A percentile compares a stretch with the other conserved stretches of the same genome.
These are phyloP conservation scores for Acacia crassicarpa DNA, from an alignment of 306 rosid species.

Conservation along the genomic window DNA sequence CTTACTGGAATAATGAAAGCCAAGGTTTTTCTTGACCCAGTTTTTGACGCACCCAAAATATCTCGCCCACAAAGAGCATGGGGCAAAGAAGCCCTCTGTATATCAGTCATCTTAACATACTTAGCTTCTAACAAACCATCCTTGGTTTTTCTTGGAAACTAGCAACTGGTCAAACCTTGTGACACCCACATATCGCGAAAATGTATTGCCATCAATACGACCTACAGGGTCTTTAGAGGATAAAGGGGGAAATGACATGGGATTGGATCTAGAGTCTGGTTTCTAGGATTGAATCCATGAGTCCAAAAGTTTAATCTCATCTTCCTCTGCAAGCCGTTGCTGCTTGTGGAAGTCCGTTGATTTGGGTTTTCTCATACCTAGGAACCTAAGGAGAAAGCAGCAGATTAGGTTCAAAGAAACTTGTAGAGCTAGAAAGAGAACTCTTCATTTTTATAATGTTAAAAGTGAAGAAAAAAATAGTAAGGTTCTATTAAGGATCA, in stretches of 20 bases:
- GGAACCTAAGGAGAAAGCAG: background rate
- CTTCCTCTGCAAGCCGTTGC: constrained; percentile 43
- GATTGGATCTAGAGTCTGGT: constrained; percentile 62
- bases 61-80: constrained; percentile 84
- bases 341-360: constrained; percentile 52
- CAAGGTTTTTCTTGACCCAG: constrained; percentile 92
- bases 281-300: constrained; percentile 60
- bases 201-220: constrained; percentile 33
- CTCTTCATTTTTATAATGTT: background rate
- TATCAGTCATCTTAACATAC: constrained; percentile 70
- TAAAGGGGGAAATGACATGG: constrained; percentile 59
- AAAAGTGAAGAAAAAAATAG: too few relatives aligned
- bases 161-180: constrained; percentile 63
- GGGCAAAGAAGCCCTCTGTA: constrained; percentile 85
- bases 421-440: background rate
- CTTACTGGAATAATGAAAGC: constrained; percentile 89
- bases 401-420: background rate
- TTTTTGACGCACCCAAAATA: constrained; percentile 90
- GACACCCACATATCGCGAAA: constrained; percentile 70
- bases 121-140: constrained; percentile 50
- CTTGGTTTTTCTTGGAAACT: constrained; percentile 59
- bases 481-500: background rate
- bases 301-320: constrained; percentile 47
- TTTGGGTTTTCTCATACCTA: constrained; percentile 56
- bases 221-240: constrained; percentile 45